Evolutionary conservation across 176 grass and related monocot genomes (phyloP), one percentile per base, ranked within the genome.

Genomic region (Rhynchospora pubera): DNA sequence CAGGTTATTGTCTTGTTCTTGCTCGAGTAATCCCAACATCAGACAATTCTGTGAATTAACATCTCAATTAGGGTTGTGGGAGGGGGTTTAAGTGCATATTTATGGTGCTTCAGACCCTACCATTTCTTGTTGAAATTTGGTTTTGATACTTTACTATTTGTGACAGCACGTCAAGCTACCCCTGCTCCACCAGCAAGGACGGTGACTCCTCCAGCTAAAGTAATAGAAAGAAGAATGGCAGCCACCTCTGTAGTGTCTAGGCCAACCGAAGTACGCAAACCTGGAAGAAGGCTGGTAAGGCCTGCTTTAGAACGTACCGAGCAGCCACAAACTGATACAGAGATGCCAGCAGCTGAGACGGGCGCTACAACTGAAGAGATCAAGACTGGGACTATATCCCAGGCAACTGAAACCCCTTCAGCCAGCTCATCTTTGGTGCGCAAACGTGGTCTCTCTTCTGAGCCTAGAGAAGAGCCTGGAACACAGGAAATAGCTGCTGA

Each of bases 261-360:
- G 60, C 57, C 78, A 75, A 73, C 65, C 53, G 92, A 89, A 86
- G 64, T 59, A 14, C 92, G 92, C 44, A 94, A 79, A 69, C 47
- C 69, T 80, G 89, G 69, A 84, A 90, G 92, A 69, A 87, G 88
- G 19, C 74, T 99, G 45, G 53, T 93, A 79, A 85, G 95, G 1
- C 90, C 95, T 79, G 70, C 77, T 77, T 84, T 91, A 77, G 91
- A 89, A 67, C 86, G 80, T 19, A 74, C 86, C 85, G 95, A 94
- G 89, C 86, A 92, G 82, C 66, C 84, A 58, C 90, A 86, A 43
- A 86, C 73, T 79, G 92, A 98, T 85, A 61, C 45, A 11, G 88
- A 92, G 77, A 21, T 87, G 47, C 70, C 88, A 81, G 48, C 76
- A 66, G 44, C 47, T 0, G 90, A 94, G 8, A 48, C 43, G 75